phyloP scores from a whole-genome alignment of 306 rosid species.

The Sicyos edulis region DNA sequence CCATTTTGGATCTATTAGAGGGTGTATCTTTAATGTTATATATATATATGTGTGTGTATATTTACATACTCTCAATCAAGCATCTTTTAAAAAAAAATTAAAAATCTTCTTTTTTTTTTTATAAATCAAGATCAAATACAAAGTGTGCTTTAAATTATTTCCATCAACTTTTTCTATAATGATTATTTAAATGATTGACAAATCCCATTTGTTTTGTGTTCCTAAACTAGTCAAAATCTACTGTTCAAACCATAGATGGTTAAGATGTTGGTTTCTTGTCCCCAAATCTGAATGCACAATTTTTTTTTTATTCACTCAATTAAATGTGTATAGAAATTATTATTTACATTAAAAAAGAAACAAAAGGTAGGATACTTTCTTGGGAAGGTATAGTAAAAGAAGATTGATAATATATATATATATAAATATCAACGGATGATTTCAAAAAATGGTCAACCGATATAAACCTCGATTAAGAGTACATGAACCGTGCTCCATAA shows the following conservation, averaged over 20 bases:
- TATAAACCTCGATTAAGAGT: too few species aligned
- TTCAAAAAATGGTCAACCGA: too few species aligned
- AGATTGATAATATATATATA: too few species aligned
- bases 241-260: not conserved
- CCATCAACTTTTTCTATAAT: not conserved
- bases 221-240: not conserved
- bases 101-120: too few species aligned
- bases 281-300: not conserved
- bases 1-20: too few species aligned
- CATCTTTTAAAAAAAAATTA: too few species aligned
- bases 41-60: too few species aligned
- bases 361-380: not conserved
- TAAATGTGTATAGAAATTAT: not conserved
- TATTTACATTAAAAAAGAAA: not conserved
- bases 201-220: conserved; percentile 15
- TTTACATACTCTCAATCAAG: too few species aligned
- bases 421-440: too few species aligned
- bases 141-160: not conserved
- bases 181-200: not conserved
- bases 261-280: not conserved
- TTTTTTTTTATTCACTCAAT: not conserved
- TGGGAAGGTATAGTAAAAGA: not conserved
- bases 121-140: not conserved
- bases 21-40: too few species aligned
- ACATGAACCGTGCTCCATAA: too few species aligned